Percentiles rank a stretch among this genome's conserved stretches.
Evolutionary conservation across 371 early-diverging fungal species (phyloP).

Genomic region (Rhizopus stolonifer): DNA sequence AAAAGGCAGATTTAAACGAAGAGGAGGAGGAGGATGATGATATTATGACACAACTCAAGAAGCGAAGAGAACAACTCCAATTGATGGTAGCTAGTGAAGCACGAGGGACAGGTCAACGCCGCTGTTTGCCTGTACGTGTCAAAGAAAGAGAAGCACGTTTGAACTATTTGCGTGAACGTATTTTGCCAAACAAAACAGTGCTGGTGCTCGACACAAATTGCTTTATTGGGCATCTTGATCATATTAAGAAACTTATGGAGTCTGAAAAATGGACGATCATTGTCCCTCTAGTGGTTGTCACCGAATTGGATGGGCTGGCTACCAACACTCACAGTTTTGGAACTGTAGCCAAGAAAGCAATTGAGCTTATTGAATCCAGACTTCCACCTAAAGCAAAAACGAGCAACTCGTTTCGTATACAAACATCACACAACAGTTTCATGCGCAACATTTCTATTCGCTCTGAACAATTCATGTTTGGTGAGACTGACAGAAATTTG

Average conservation of each 20-base stretch:
- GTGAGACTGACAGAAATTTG: slow-evolving; percentile 62
- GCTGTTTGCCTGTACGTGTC: slow-evolving; percentile 24
- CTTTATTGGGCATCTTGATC: slow-evolving; percentile 59
- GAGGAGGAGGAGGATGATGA: slow-evolving; percentile 39
- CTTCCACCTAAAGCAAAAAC: slow-evolving; percentile 36
- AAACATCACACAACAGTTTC: slow-evolving; percentile 69
- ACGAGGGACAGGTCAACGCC: slow-evolving; percentile 22
- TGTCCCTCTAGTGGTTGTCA: slow-evolving; percentile 64
- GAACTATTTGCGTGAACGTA: slow-evolving; percentile 28
- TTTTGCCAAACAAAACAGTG: slow-evolving; percentile 53
- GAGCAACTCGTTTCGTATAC: slow-evolving; percentile 40
- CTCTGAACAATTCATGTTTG: slow-evolving; percentile 64
- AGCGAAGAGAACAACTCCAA: slow-evolving; percentile 41
- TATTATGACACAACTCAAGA: slow-evolving; percentile 44
- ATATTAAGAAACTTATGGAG: slow-evolving; percentile 51
- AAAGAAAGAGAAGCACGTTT: slow-evolving; percentile 37
- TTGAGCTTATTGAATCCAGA: slow-evolving; percentile 51
- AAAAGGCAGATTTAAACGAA: slow-evolving; percentile 30
- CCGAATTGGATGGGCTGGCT: slow-evolving; percentile 64
- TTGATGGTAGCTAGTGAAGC: slow-evolving; percentile 26
- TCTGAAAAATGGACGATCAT: slow-evolving; percentile 59
- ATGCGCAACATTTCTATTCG: slow-evolving; percentile 63
- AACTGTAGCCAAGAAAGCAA: slow-evolving; percentile 49
- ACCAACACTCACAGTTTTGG: slow-evolving; percentile 60
- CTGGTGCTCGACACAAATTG: slow-evolving; percentile 71